Evolutionary conservation across 306 rosid genomes (phyloP).

Genomic region (Prunus mongolica): DNA sequence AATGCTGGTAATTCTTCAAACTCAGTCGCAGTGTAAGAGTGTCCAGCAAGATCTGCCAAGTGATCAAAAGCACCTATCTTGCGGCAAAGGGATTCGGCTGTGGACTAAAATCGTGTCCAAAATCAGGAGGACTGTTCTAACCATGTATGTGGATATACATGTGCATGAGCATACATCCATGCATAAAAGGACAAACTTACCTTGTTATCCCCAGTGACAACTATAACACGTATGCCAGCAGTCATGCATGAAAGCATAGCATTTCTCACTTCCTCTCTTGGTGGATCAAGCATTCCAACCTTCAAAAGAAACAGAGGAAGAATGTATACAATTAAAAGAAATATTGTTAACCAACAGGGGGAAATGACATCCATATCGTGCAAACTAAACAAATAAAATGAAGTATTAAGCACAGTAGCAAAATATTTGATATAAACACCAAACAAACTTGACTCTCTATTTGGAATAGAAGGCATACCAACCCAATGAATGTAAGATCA

Average conservation of each 20-base stretch:
- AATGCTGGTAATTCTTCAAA: conserved; percentile 88
- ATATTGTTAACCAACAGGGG: background rate
- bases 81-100: conserved; percentile 95
- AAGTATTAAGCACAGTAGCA: background rate
- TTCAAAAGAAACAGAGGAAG: conserved; percentile 28
- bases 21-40: conserved; percentile 90
- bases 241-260: conserved; percentile 95
- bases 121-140: conserved; percentile 26
- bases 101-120: conserved; percentile 53
- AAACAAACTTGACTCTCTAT: conserved; percentile 21
- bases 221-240: conserved; percentile 99
- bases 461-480: conserved; percentile 88
- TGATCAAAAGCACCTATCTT: conserved; percentile 97
- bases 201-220: conserved; percentile 99
- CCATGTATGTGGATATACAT: background rate
- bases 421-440: conserved; percentile 17
- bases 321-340: conserved; percentile 4
- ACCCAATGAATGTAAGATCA: conserved; percentile 95
- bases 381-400: background rate
- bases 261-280: conserved; percentile 93
- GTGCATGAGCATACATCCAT: background rate
- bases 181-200: conserved; percentile 27
- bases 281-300: conserved; percentile 99
- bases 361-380: background rate
- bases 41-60: conserved; percentile 67